Evolutionary conservation across 805 yeast species (phyloP).

Genomic region (fission yeast (Schizosaccharomyces pombe)): DNA sequence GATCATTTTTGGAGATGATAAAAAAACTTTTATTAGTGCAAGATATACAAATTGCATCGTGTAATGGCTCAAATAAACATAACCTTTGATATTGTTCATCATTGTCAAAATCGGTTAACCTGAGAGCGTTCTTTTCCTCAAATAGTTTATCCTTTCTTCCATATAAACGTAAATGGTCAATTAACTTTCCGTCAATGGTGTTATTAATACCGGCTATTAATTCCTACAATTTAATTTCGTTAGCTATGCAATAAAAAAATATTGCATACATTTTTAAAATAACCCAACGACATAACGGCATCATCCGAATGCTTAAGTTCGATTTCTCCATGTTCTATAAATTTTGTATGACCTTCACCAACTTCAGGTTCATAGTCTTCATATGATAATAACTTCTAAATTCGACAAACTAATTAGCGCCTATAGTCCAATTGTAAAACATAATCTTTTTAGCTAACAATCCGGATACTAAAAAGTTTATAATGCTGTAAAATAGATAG

Average conservation of each 20-base stretch:
- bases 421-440: not conserved
- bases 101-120: not conserved
- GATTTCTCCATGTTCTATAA: not conserved
- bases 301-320: not conserved
- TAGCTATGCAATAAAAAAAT: not conserved
- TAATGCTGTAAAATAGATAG: too few species aligned
- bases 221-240: not conserved
- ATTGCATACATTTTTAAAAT: not conserved
- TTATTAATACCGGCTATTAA: not conserved
- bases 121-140: not conserved
- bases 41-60: not conserved
- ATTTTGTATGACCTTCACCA: not conserved
- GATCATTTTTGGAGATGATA: not conserved
- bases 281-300: not conserved
- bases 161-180: not conserved
- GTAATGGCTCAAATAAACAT: not conserved
- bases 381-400: not conserved
- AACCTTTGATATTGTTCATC: not conserved
- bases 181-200: not conserved
- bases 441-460: not conserved
- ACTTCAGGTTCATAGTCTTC: not conserved
- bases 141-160: not conserved
- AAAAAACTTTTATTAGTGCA: not conserved
- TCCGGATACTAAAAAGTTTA: too few species aligned
- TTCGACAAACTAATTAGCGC: not conserved